Evolutionary conservation across 371 early-diverging fungal species (phyloP).

Genomic region (Smittium culicis): DNA sequence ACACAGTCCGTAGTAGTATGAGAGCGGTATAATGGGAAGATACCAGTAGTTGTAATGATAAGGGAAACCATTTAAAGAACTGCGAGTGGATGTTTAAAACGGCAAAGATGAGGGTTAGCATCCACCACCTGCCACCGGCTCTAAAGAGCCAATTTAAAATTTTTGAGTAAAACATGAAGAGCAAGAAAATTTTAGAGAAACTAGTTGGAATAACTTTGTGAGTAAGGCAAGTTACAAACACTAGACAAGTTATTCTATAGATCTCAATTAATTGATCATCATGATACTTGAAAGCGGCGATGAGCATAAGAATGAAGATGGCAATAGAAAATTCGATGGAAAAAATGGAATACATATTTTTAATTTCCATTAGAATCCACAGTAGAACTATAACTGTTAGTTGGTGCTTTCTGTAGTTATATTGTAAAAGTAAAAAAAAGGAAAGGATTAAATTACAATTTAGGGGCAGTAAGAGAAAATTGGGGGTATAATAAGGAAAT

Average conservation of each 20-base stretch:
- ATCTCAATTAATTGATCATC: not conserved
- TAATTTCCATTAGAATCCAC: not conserved
- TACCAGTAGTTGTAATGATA: not conserved
- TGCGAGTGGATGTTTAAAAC: not conserved
- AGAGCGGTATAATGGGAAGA: constrained; percentile 4
- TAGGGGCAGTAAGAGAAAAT: not conserved
- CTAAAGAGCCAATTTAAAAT: constrained; percentile 2
- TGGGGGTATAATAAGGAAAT: not conserved
- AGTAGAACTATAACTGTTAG: not conserved
- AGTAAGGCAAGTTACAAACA: not conserved
- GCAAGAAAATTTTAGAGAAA: not conserved
- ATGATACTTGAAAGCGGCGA: not conserved
- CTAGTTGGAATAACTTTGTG: not conserved
- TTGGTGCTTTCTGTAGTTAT: not conserved
- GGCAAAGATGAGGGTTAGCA: not conserved
- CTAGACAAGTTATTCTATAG: not conserved
- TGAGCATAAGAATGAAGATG: not conserved
- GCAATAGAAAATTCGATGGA: not conserved
- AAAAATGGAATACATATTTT: not conserved
- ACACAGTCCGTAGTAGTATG: not conserved
- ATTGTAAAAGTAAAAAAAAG: not conserved
- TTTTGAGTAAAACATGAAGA: not conserved
- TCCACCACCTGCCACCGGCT: not conserved
- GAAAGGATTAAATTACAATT: not conserved
- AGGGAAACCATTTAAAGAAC: not conserved